Evolutionary conservation across 129 eudicot species (phyloP), one percentile per base, ranked within the genome.

Genomic region (Solidago caesia): DNA sequence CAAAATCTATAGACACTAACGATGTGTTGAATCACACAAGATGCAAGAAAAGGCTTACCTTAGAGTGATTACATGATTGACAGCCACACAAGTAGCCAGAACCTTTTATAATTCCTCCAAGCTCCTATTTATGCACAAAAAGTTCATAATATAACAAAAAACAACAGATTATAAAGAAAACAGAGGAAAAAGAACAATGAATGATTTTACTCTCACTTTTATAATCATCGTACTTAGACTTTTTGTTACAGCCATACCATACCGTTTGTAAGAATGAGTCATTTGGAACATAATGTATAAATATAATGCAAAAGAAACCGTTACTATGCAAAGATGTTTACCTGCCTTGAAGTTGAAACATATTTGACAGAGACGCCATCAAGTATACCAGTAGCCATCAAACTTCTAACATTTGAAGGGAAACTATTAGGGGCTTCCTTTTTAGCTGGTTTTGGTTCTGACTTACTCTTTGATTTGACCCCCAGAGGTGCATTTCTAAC

Each of bases 51-150:
- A 25, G 61, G 27, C 81, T 80, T 73, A 86, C 97, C 87, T 91
- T 91, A 42, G 95, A 80, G 75, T 68, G 84, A 68, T 82, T 88
- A 79, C 97, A 91, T 48, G 86, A 72, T 71, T 88, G 86, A 74
- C 97, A 91, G 42, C 95, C 89, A 73, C 97, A 91, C 48, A 91
- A 86, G 84, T 91, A 91, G 65, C 97, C 97, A 39, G 97, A 84
- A 64, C 97, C 97, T 86, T 91, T 86, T 64, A 91, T 91, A 67
- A 84, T 77, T 43, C 97, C 97, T 10, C 82, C 81, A 46, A 86
- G 91, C 85, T 91, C 97, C 97, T 89, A 63, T 25, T 64, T 42
- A 61, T 52, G 43, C 1, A 14, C 45, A 42, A 55, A 61, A 15
- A 48, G 21, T 46, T 46, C 7, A 46, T 46, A 46, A 46, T 46